These are phyloP conservation scores for Globisporangium heterothallicum DNA, from an alignment of 352 stramenopile genomes.

Conservation along the genomic window DNA sequence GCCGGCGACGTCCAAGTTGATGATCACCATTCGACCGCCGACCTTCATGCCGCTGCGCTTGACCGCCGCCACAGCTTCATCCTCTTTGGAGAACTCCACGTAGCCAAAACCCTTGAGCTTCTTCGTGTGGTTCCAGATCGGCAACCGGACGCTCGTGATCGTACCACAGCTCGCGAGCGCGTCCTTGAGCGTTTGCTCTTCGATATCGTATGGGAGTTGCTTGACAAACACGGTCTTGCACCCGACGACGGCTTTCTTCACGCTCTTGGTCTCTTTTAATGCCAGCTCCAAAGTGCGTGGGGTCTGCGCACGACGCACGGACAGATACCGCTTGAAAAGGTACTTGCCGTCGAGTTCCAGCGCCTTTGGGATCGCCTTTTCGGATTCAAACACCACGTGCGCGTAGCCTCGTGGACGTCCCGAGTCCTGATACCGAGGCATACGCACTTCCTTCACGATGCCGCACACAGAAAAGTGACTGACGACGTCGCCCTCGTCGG, in stretches of 20 bases:
- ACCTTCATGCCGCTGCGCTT: conserved; percentile 86
- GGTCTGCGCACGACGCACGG: conserved; percentile 75
- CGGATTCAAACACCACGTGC: conserved; percentile 89
- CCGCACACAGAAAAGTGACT: conserved; percentile 86
- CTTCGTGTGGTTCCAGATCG: conserved; percentile 91
- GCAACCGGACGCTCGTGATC: conserved; percentile 91
- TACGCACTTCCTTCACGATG: conserved; percentile 90
- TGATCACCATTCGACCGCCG: conserved; percentile 83
- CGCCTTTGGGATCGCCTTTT: conserved; percentile 62
- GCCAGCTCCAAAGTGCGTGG: conserved; percentile 66
- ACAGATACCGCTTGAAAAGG: conserved; percentile 87
- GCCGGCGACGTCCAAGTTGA: conserved; percentile 90
- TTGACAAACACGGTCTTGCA: conserved; percentile 94
- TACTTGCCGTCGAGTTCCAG: conserved; percentile 88
- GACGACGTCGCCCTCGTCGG: conserved; percentile 86
- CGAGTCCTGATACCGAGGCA: conserved; percentile 92
- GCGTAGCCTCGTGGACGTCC: conserved; percentile 87
- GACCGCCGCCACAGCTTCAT: conserved; percentile 59
- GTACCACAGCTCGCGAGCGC: conserved; percentile 84
- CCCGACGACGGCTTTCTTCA: conserved; percentile 65
- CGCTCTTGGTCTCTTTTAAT: conserved; percentile 57
- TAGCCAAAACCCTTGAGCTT: conserved; percentile 97
- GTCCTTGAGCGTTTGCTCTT: conserved; percentile 78
- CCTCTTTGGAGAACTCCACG: conserved; percentile 81
- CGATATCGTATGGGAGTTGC: conserved; percentile 92